Conservation (phyloP, 352 stramenopile species). For the Globisporangium recalcitrans region DNA sequence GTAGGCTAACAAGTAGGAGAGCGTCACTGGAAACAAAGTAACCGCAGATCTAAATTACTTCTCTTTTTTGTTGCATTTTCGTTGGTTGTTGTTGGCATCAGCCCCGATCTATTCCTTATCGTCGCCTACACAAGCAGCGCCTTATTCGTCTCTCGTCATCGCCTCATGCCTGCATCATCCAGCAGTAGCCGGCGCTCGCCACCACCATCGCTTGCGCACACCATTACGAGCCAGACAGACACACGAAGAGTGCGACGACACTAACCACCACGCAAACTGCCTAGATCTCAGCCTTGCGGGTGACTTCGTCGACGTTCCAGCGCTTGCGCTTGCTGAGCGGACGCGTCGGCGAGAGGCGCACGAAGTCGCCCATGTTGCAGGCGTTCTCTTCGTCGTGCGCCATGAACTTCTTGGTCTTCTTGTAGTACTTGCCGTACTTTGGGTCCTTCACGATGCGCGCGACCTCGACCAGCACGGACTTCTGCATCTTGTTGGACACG, state of each 20-base stretch:
- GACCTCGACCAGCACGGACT: slow-evolving; percentile 94
- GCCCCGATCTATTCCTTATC: slow-evolving; percentile 2
- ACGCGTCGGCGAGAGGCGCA: slow-evolving; percentile 68
- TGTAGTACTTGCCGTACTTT: slow-evolving; percentile 94
- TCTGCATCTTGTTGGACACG: slow-evolving; percentile 96
- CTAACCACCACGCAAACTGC: not conserved
- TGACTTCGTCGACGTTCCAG: slow-evolving; percentile 89
- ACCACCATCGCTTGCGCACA: not conserved
- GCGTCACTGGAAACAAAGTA: not conserved
- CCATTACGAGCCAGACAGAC: not conserved
- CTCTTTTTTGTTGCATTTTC: slow-evolving; percentile 22
- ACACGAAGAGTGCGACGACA: not conserved
- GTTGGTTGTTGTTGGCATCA: slow-evolving; percentile 13
- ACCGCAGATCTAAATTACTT: slow-evolving; percentile 50
- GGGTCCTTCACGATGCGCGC: slow-evolving; percentile 92
- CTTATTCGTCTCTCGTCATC: not conserved
- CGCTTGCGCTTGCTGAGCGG: slow-evolving; percentile 85
- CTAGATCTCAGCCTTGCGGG: slow-evolving; percentile 83
- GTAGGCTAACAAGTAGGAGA: not conserved
- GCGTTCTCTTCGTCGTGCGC: slow-evolving; percentile 94
- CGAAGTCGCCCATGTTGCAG: slow-evolving; percentile 89
- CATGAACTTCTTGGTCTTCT: slow-evolving; percentile 97
- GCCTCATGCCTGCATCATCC: not conserved
- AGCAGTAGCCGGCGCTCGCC: not conserved
- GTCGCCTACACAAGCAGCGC: not conserved